Percentiles rank a stretch among this genome's conserved stretches.
Evolutionary conservation across 768 basidiomycete species (phyloP).

Genomic region (Phylloporus sp.): DNA sequence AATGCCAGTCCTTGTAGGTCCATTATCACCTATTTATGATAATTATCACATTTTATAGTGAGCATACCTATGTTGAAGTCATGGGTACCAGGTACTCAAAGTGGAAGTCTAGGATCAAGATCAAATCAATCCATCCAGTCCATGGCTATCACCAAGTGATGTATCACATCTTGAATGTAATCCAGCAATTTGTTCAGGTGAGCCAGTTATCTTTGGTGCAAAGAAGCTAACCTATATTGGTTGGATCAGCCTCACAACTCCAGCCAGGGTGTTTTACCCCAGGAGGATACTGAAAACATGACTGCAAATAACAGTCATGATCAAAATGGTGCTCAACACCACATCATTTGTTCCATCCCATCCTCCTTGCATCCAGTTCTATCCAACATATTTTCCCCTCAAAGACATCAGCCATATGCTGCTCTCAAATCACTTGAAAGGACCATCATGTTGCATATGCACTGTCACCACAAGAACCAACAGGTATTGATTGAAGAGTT

Average conservation of each 20-base stretch:
- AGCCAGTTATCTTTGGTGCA: background rate
- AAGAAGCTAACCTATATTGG: background rate
- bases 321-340: background rate
- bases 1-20: constrained; percentile 10
- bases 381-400: constrained; percentile 20
- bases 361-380: constrained; percentile 1
- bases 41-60: constrained; percentile 10
- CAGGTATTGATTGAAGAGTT: constrained; percentile 13
- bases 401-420: constrained; percentile 15
- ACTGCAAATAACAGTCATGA: background rate
- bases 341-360: background rate
- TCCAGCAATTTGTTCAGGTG: constrained; percentile 14
- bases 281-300: background rate
- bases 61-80: constrained; percentile 18
- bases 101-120: constrained; percentile 1
- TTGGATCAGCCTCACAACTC: constrained; percentile 5
- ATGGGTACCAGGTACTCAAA: background rate
- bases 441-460: constrained; percentile 17
- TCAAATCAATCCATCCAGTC: constrained; percentile 14
- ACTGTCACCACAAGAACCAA: background rate
- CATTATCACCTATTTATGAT: background rate
- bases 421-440: constrained; percentile 16
- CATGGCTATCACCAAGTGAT: constrained; percentile 24
- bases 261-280: background rate
- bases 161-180: constrained; percentile 23